Conservation (phyloP, 176 grass and related monocot species). For the Phyllostachys edulis region DNA sequence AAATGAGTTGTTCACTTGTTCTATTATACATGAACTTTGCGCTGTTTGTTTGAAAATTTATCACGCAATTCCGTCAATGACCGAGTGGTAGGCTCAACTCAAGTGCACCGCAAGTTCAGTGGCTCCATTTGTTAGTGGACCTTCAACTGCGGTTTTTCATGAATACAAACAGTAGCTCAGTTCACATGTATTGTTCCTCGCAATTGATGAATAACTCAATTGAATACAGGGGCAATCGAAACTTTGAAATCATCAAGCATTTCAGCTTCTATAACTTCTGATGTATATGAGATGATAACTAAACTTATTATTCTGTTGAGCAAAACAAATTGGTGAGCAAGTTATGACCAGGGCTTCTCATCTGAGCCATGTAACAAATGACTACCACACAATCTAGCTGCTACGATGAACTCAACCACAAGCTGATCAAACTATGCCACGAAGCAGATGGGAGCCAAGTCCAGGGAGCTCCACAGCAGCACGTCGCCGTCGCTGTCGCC, state of each 20-base stretch:
- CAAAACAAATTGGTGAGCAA: constrained; percentile 27
- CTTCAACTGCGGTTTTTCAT: neutral
- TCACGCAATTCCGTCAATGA: neutral
- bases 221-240: neutral
- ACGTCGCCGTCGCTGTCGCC: constrained; percentile 35
- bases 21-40: neutral
- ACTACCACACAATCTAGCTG: constrained; percentile 22
- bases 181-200: neutral
- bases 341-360: constrained; percentile 9
- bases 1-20: neutral
- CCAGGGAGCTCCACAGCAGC: constrained; percentile 60
- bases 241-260: neutral
- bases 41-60: neutral
- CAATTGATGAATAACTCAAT: neutral
- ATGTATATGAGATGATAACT: neutral
- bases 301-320: constrained; percentile 5
- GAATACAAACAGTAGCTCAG: neutral
- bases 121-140: neutral
- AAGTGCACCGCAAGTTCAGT: neutral
- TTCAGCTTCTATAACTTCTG: neutral
- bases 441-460: constrained; percentile 59
- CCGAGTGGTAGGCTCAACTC: neutral
- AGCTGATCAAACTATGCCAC: constrained; percentile 21
- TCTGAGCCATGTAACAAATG: constrained; percentile 19
- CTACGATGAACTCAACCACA: neutral